phyloP scores from a whole-genome alignment of 306 rosid genomes.

The Citrullus amarus region DNA sequence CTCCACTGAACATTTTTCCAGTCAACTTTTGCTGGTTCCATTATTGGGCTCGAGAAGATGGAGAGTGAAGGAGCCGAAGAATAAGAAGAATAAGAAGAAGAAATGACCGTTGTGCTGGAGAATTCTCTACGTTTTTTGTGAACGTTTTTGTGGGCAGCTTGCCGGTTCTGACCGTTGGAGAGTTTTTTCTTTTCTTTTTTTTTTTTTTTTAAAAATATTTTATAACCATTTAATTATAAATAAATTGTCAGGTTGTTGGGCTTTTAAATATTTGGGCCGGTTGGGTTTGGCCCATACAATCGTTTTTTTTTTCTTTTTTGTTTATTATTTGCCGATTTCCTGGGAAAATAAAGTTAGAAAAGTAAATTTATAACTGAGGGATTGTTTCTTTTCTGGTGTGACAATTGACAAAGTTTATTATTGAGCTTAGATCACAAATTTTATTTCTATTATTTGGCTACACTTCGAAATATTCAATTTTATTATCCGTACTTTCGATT shows the following conservation, averaged over 20 bases:
- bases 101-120: conserved; percentile 44
- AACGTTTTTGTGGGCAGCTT: conserved; percentile 6
- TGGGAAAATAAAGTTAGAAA: too few relatives aligned
- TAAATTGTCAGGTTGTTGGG: neutral
- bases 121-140: neutral
- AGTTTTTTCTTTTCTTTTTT: neutral
- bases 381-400: too few relatives aligned
- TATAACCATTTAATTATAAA: neutral
- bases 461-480: too few relatives aligned
- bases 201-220: too few relatives aligned
- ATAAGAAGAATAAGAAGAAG: neutral
- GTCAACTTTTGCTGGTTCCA: conserved; percentile 95
- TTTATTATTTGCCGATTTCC: too few relatives aligned
- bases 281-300: neutral
- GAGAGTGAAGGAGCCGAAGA: neutral
- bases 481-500: too few relatives aligned
- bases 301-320: too few relatives aligned
- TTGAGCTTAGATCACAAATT: too few relatives aligned
- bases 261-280: neutral
- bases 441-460: too few relatives aligned
- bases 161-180: conserved; percentile 56
- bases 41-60: conserved; percentile 20
- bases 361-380: too few relatives aligned
- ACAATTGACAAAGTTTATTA: too few relatives aligned
- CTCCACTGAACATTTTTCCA: conserved; percentile 81